Conservation (phyloP, 192 early-diverging fungal genomes). For the Lunasporangiospora selenospora region DNA sequence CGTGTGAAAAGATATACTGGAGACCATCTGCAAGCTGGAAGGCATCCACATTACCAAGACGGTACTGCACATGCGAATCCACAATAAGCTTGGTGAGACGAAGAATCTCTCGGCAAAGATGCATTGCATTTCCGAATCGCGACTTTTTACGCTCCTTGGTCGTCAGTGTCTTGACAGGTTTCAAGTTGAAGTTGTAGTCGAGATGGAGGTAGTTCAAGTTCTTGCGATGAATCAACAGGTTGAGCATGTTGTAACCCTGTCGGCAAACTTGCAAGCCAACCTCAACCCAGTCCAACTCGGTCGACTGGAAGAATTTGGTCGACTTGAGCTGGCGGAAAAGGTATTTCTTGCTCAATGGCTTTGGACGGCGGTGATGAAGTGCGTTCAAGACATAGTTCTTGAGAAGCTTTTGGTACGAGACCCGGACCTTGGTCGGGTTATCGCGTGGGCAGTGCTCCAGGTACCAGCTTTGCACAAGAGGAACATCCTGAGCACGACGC, state of each 20-base stretch:
- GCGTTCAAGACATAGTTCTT: conserved; percentile 97
- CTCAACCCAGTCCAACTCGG: conserved; percentile 99
- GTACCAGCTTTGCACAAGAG: conserved; percentile 98
- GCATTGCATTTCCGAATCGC: conserved; percentile 98
- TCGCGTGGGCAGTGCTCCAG: conserved; percentile 93
- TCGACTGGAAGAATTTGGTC: conserved; percentile 99
- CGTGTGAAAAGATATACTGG: conserved; percentile 98
- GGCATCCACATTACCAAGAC: conserved; percentile 97
- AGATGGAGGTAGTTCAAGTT: conserved; percentile 98
- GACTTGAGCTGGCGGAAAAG: conserved; percentile 94
- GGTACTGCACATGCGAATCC: conserved; percentile 98
- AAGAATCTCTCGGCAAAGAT: conserved; percentile 92
- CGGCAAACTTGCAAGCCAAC: conserved; percentile 97
- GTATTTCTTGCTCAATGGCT: conserved; percentile 90
- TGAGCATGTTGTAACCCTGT: conserved; percentile 99
- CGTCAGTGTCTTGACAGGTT: conserved; percentile 98
- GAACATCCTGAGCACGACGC: conserved; percentile 92
- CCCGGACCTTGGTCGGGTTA: conserved; percentile 97
- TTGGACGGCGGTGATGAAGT: conserved; percentile 86
- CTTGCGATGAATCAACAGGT: conserved; percentile 97
- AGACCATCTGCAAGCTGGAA: conserved; percentile 99
- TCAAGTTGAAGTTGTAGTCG: conserved; percentile 99
- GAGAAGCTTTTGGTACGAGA: conserved; percentile 97
- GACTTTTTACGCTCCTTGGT: conserved; percentile 99
- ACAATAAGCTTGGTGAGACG: conserved; percentile 96